Evolutionary conservation across 129 eudicot genomes (phyloP).

Genomic region (Solidago caesia): DNA sequence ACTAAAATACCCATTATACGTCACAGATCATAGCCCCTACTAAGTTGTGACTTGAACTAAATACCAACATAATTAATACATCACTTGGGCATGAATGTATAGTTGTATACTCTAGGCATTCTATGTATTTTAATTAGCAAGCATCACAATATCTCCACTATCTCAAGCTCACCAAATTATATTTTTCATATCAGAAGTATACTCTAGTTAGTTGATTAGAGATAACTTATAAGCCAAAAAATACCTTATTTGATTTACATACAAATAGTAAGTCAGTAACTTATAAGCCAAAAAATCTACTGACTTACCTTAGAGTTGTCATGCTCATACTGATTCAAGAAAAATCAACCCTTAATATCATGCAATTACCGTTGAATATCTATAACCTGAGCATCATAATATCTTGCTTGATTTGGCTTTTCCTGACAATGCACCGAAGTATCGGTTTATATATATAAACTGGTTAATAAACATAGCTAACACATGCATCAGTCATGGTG

Average conservation of each 20-base stretch:
- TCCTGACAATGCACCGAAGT: slow-evolving; percentile 44
- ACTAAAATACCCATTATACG: neutral
- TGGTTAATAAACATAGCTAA: no score
- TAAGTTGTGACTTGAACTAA: neutral
- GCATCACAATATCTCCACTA: neutral
- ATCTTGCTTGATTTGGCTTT: slow-evolving; percentile 58
- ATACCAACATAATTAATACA: neutral
- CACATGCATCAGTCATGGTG: no score
- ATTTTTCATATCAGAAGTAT: no score
- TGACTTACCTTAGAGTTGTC: slow-evolving; percentile 67
- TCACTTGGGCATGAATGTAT: neutral
- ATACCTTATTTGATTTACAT: no score
- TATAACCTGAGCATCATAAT: slow-evolving; percentile 70
- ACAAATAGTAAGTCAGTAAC: no score
- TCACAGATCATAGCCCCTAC: neutral
- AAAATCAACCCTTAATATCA: slow-evolving; percentile 85
- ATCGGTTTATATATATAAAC: no score
- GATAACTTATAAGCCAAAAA: no score
- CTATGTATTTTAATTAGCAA: neutral
- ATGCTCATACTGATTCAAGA: slow-evolving; percentile 64
- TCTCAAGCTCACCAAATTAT: neutral
- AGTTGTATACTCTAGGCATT: neutral
- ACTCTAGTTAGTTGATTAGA: no score
- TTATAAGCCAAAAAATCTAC: no score
- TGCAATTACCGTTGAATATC: slow-evolving; percentile 64